These are phyloP conservation scores for Solanum ossicruentum DNA, from an alignment of 257 asterid species.

Conservation along the genomic window DNA sequence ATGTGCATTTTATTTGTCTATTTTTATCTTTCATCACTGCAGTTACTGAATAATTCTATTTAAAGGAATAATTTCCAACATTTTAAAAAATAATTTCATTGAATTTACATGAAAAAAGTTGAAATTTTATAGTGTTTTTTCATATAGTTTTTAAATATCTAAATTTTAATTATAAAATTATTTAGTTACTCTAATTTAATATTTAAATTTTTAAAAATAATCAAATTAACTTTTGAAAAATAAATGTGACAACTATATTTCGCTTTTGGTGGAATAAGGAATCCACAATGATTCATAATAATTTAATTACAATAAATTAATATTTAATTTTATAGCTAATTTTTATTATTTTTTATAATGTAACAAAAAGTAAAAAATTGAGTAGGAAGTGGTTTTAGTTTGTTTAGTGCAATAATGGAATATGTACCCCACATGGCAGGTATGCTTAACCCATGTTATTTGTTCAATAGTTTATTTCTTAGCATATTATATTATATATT, in stretches of 20 bases:
- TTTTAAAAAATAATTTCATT: neutral
- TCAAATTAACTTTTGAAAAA: neutral
- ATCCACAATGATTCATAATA: neutral
- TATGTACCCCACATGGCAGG: neutral
- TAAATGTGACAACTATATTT: neutral
- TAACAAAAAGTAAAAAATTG: neutral
- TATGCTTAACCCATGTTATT: neutral
- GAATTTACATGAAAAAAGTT: too few species aligned
- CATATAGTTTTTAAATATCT: too few species aligned
- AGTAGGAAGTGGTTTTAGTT: neutral
- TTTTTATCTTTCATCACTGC: neutral
- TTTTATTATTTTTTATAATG: neutral
- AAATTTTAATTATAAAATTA: neutral
- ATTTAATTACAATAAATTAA: neutral
- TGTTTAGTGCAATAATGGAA: neutral
- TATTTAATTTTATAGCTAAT: neutral
- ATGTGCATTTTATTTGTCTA: neutral
- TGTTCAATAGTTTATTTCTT: neutral
- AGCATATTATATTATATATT: neutral
- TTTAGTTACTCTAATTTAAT: neutral
- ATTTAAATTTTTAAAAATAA: too few species aligned
- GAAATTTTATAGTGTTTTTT: too few species aligned
- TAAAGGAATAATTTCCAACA: neutral
- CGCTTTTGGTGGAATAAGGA: neutral
- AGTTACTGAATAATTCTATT: neutral